Conservation (phyloP, 129 eudicot genomes). For the Rutidosis leptorrhynchoides region DNA sequence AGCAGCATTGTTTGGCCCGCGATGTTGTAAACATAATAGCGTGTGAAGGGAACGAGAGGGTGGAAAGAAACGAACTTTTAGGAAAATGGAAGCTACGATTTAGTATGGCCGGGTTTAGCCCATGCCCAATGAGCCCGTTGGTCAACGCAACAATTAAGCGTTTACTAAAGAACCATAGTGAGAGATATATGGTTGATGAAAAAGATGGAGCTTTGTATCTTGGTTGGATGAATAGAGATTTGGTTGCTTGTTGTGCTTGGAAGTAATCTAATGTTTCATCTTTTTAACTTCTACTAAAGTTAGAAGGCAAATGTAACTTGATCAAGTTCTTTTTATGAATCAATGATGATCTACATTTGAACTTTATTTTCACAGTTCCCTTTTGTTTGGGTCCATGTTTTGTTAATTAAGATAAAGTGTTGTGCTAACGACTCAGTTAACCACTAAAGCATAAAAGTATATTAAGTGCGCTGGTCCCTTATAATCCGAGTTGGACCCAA, state of each 20-base stretch:
- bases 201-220: conserved; percentile 81
- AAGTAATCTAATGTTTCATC: conserved; percentile 30
- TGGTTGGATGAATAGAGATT: conserved; percentile 78
- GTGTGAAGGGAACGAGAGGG: conserved; percentile 76
- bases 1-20: conserved; percentile 74
- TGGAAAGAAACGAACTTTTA: conserved; percentile 71
- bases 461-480: neutral
- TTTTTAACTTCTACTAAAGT: too few species aligned
- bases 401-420: neutral
- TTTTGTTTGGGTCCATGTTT: neutral
- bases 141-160: conserved; percentile 59
- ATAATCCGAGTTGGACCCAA: neutral
- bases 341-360: neutral
- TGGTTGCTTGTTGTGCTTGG: conserved; percentile 85
- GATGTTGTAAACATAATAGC: conserved; percentile 81
- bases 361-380: neutral
- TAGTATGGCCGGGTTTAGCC: conserved; percentile 77
- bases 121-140: conserved; percentile 60
- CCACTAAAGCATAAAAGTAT: neutral
- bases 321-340: neutral
- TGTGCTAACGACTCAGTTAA: neutral
- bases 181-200: conserved; percentile 68
- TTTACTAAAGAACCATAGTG: conserved; percentile 46
- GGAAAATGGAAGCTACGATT: conserved; percentile 84
- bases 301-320: too few species aligned